Conservation (phyloP, 768 basidiomycete species). For the Kwoniella pini region DNA sequence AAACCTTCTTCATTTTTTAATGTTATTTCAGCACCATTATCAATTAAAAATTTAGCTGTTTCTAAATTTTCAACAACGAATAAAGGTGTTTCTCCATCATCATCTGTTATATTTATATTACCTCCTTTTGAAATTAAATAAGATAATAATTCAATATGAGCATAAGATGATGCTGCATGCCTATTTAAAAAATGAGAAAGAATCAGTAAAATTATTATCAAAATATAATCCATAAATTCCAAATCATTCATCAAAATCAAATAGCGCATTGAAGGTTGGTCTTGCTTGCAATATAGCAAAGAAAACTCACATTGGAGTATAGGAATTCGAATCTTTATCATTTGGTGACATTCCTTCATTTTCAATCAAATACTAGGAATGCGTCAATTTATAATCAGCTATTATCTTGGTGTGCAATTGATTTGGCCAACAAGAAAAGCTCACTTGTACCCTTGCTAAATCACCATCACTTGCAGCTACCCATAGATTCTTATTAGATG, state of each 20-base stretch:
- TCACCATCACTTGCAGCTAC: constrained; percentile 90
- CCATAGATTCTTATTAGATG: constrained; percentile 70
- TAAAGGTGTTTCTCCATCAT: constrained; percentile 86
- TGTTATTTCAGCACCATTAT: constrained; percentile 70
- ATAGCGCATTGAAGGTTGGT: no score
- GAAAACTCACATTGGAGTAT: constrained; percentile 52
- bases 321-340: constrained; percentile 49
- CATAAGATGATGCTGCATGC: constrained; percentile 94
- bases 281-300: no score
- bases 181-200: constrained; percentile 52
- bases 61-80: constrained; percentile 82
- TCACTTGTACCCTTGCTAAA: constrained; percentile 69
- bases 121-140: constrained; percentile 84
- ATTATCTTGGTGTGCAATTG: no score
- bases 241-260: no score
- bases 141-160: constrained; percentile 70
- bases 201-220: not conserved
- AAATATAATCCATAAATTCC: no score
- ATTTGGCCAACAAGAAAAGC: constrained; percentile 22
- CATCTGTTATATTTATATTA: constrained; percentile 79
- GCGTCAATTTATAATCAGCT: no score
- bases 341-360: constrained; percentile 42
- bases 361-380: constrained; percentile 39
- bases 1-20: constrained; percentile 70
- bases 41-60: constrained; percentile 74